Base-by-base conservation (phyloP, 208 protist genomes). In the Herpetomonas tarakana region DNA sequence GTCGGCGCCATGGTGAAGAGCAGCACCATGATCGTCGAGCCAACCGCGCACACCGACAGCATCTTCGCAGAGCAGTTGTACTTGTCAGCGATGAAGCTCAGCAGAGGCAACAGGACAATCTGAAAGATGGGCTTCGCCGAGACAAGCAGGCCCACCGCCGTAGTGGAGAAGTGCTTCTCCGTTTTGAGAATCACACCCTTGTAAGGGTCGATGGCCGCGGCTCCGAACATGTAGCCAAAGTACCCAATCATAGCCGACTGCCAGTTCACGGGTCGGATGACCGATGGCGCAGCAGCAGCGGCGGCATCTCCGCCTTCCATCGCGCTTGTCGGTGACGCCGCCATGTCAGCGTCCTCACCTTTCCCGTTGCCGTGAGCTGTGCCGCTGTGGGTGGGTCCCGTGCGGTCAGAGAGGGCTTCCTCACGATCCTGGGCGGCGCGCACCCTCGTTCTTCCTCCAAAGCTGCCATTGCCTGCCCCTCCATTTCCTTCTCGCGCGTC, bases 81-180 rank as follows among this genome's bases (percentile, higher is more conserved):
- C 41, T 65, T 74, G 57, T 87, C 76, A 3, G 74, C 76, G 2
- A 82, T 39, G 53, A 74, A 85, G 24, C 62, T 74, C 26, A 91
- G 35, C n/a, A 57, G 21, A 2, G 83, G 79, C 1, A 85, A 63
- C 27, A 83, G 49, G 4, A 74, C 50, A 41, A 86, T 58, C 41
- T 39, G 70, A 26, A 64, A 41, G 2, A 86, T 25, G 2, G 78
- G 82, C 3, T 52, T 70, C 4, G 47, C 45, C 1, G 64, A 52
- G 3, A 78, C 29, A 11, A 89, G 57, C 0, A 78, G 30, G 18
- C 78, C 82, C 16, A 89, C 62, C 22, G 64, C 6, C n/a, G 31
- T 30, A 1, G 71, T 26, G 7, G 62, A 54, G 29, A 86, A 76
- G 31, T 76, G 71, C 18, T 74, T 72, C 18, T 51, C 74, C 1